phyloP scores from a whole-genome alignment of 2,329 filamentous ascomycete species.

The Alternaria burnsii region DNA sequence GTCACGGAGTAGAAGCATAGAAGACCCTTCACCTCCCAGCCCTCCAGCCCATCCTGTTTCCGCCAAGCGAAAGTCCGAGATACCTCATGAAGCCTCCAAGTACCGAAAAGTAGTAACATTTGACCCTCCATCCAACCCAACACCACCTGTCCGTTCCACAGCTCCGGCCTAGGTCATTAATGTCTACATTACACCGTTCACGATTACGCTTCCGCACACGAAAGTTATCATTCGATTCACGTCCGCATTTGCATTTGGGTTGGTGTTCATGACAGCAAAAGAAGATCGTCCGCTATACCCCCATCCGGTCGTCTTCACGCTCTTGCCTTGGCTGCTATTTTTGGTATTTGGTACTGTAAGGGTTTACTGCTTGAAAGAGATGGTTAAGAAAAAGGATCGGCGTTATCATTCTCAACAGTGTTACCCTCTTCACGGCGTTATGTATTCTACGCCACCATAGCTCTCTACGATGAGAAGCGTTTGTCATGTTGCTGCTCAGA shows the following conservation, averaged over 20 bases:
- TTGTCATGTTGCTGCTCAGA: slow-evolving; percentile 3
- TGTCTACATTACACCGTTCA: slow-evolving; percentile 6
- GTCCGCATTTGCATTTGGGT: slow-evolving; percentile 30
- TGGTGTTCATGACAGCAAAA: slow-evolving; percentile 29
- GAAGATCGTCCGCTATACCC: slow-evolving; percentile 32
- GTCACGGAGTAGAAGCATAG: slow-evolving; percentile 9
- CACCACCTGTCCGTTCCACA: slow-evolving; percentile 24
- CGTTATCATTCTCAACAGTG: slow-evolving; percentile 13
- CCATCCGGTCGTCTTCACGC: slow-evolving; percentile 15
- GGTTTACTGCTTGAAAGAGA: slow-evolving; percentile 8
- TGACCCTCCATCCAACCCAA: slow-evolving; percentile 16
- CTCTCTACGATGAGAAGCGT: slow-evolving; percentile 9
- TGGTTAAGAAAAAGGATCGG: slow-evolving; percentile 17
- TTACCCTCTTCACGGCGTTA: slow-evolving; percentile 4
- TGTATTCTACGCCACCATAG: background rate
- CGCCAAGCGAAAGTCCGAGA: slow-evolving; percentile 32
- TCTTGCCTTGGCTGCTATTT: slow-evolving; percentile 5
- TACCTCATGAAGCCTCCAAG: slow-evolving; percentile 23
- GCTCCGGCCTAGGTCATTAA: slow-evolving; percentile 17
- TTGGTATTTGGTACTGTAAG: slow-evolving; percentile 2
- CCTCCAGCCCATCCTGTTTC: slow-evolving; percentile 10
- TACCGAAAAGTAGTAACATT: slow-evolving; percentile 22
- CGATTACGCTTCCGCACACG: slow-evolving; percentile 10
- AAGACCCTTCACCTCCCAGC: background rate
- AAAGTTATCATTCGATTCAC: slow-evolving; percentile 15